phyloP scores from a whole-genome alignment of 805 yeast genomes.

The Saccharomyces kudriavzevii region DNA sequence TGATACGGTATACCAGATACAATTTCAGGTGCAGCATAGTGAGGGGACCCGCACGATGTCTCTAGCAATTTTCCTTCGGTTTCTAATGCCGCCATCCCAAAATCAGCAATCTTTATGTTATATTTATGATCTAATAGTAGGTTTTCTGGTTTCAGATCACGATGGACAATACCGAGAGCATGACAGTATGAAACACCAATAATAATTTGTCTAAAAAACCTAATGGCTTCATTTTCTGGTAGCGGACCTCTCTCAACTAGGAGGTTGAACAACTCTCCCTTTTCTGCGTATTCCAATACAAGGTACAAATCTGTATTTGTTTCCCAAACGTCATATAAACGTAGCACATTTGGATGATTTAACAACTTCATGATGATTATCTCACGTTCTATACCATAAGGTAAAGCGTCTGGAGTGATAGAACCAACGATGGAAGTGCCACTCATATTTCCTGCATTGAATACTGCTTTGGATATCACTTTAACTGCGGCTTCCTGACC shows the following conservation, averaged over 20 bases:
- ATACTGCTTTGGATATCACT: conserved; percentile 80
- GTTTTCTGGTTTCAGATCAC: conserved; percentile 81
- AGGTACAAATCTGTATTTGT: conserved; percentile 74
- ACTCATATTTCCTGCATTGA: conserved; percentile 28
- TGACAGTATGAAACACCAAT: conserved; percentile 80
- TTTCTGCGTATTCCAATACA: conserved; percentile 91
- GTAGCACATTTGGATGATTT: conserved; percentile 70
- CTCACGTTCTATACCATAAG: conserved; percentile 81
- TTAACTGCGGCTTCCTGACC: conserved; percentile 94
- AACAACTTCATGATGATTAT: conserved; percentile 78
- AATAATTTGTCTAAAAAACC: conserved; percentile 80
- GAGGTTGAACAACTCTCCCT: conserved; percentile 92
- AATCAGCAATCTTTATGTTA: conserved; percentile 93
- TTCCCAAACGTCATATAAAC: conserved; percentile 81
- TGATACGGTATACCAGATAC: conserved; percentile 92
- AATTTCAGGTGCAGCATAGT: conserved; percentile 96
- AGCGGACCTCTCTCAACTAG: conserved; percentile 81
- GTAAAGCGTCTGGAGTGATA: conserved; percentile 46
- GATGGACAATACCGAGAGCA: conserved; percentile 78
- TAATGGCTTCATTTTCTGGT: conserved; percentile 82
- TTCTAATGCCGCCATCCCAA: conserved; percentile 98
- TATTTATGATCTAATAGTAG: conserved; percentile 69
- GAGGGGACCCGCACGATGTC: conserved; percentile 97
- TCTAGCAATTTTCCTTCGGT: conserved; percentile 72
- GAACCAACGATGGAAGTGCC: conserved; percentile 34